These are phyloP conservation scores for Neopestalotiopsis clavispora DNA, from an alignment of 2,329 filamentous ascomycete species.

Conservation along the genomic window DNA sequence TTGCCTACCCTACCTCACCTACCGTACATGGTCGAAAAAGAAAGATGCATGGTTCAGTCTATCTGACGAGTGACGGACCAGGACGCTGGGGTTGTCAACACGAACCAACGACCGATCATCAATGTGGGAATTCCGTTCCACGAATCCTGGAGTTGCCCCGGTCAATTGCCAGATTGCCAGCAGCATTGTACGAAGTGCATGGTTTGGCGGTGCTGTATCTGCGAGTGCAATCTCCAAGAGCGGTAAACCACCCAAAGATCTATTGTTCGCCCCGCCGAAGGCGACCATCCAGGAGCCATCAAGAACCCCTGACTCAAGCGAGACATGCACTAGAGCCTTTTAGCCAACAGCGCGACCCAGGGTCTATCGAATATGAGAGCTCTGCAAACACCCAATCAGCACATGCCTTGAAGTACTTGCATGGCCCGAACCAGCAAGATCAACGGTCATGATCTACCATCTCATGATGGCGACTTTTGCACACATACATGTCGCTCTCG, in stretches of 20 bases:
- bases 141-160: conserved; percentile 5
- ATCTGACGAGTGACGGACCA: not conserved
- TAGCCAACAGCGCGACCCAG: conserved; percentile 4
- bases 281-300: not conserved
- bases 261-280: not conserved
- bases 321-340: not conserved
- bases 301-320: conserved; percentile 5
- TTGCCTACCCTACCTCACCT: not conserved
- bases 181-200: not conserved
- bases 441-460: not conserved
- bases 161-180: not conserved
- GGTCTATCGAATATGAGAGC: conserved; percentile 2
- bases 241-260: not conserved
- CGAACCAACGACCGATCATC: not conserved
- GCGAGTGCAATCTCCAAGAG: conserved; percentile 5
- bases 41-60: not conserved
- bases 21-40: not conserved
- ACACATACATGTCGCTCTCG: no score
- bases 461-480: not conserved
- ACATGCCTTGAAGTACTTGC: not conserved
- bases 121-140: not conserved
- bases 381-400: not conserved
- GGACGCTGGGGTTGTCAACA: not conserved
- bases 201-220: not conserved
- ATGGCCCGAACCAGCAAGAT: conserved; percentile 3